Conservation (phyloP, 495 filamentous ascomycete species). For the Xylaria nigripes region DNA sequence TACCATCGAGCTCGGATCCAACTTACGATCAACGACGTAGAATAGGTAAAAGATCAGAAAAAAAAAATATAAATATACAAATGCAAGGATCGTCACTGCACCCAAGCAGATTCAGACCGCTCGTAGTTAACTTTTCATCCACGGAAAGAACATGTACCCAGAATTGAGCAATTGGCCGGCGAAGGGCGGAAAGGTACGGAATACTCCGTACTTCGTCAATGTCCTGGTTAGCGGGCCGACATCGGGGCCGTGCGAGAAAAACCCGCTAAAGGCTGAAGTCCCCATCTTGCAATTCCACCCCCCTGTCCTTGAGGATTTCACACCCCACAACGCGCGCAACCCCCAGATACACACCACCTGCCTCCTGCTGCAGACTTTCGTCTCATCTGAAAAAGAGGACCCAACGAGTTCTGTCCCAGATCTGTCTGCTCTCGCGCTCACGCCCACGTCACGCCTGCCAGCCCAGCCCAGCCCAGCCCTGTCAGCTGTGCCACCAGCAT, state of each 20-base stretch:
- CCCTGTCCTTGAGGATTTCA: slow-evolving; percentile 25
- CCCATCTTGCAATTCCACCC: neutral
- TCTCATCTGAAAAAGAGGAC: slow-evolving; percentile 21
- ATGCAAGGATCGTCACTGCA: too few species aligned
- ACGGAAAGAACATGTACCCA: too few species aligned
- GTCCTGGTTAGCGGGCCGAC: neutral
- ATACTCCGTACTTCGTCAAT: neutral
- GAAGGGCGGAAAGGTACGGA: slow-evolving; percentile 2
- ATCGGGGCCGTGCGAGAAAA: neutral
- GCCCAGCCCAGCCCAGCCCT: slow-evolving; percentile 28
- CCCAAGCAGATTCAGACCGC: too few species aligned
- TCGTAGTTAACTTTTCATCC: too few species aligned
- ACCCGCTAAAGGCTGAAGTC: neutral
- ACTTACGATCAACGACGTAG: too few species aligned
- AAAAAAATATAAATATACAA: too few species aligned
- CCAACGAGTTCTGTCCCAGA: slow-evolving; percentile 29
- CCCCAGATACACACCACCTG: neutral
- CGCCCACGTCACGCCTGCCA: slow-evolving; percentile 25
- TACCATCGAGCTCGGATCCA: too few species aligned
- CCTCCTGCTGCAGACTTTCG: slow-evolving; percentile 7
- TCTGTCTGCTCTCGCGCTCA: slow-evolving; percentile 19
- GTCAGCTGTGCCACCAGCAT: slow-evolving; percentile 27
- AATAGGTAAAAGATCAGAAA: too few species aligned
- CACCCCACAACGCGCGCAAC: slow-evolving; percentile 30
- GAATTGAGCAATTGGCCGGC: too few species aligned